phyloP scores from a whole-genome alignment of 2,329 filamentous ascomycete species.

The Colletotrichum australisinense region DNA sequence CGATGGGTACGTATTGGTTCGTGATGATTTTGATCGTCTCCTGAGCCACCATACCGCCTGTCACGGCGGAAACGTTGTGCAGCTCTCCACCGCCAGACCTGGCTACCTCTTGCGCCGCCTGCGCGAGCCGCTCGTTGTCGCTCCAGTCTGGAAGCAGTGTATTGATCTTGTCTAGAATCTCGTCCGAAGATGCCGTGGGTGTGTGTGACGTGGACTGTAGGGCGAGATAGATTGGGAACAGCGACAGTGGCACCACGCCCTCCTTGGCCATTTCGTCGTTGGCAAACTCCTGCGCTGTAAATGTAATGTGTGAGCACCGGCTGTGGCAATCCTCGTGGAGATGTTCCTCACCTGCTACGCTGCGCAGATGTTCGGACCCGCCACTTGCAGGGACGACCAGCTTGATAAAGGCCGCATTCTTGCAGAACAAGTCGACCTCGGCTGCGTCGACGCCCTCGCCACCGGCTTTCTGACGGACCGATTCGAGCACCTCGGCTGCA shows the following conservation, averaged over 20 bases:
- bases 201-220: slow-evolving; percentile 65
- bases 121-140: slow-evolving; percentile 59
- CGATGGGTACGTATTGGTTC: slow-evolving; percentile 77
- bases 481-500: slow-evolving; percentile 76
- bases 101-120: slow-evolving; percentile 74
- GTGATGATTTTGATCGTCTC: slow-evolving; percentile 93
- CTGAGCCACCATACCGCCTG: slow-evolving; percentile 94
- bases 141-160: slow-evolving; percentile 59
- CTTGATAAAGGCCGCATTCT: slow-evolving; percentile 93
- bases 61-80: slow-evolving; percentile 90
- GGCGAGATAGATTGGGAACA: slow-evolving; percentile 77
- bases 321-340: slow-evolving; percentile 6
- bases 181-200: slow-evolving; percentile 56
- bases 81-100: slow-evolving; percentile 87
- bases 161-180: slow-evolving; percentile 62
- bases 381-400: slow-evolving; percentile 72
- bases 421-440: slow-evolving; percentile 93
- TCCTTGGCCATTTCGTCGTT: slow-evolving; percentile 64
- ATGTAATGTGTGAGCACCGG: neutral
- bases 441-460: slow-evolving; percentile 70
- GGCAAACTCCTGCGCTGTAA: slow-evolving; percentile 62
- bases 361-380: slow-evolving; percentile 59
- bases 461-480: slow-evolving; percentile 64
- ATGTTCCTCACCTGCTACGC: slow-evolving; percentile 63
- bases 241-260: slow-evolving; percentile 65